Evolutionary conservation across 495 filamentous ascomycete species (phyloP).

Genomic region (Elasticomyces elasticus): DNA sequence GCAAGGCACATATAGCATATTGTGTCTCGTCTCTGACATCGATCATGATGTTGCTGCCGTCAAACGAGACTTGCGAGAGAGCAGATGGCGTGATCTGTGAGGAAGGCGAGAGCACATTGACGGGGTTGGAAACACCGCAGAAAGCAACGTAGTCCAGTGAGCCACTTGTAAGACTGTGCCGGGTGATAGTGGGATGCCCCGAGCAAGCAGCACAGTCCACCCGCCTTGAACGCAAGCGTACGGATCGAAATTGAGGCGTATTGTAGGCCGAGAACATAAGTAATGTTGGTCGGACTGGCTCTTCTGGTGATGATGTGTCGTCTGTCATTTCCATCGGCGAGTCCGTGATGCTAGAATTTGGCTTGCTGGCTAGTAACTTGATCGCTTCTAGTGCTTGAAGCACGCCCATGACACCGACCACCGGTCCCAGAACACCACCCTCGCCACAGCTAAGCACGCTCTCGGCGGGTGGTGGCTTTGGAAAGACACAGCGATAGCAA

Average conservation of each 20-base stretch:
- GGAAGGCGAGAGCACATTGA: slow-evolving; percentile 44
- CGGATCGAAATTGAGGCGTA: slow-evolving; percentile 58
- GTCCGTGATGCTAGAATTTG: background rate
- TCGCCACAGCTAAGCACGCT: slow-evolving; percentile 77
- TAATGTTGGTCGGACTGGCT: slow-evolving; percentile 36
- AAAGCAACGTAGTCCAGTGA: slow-evolving; percentile 69
- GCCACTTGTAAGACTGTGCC: slow-evolving; percentile 51
- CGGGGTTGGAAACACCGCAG: slow-evolving; percentile 49
- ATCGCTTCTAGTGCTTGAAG: slow-evolving; percentile 84
- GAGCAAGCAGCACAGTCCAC: slow-evolving; percentile 68
- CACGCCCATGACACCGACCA: slow-evolving; percentile 90
- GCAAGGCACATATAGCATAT: slow-evolving; percentile 67
- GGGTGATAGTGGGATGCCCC: slow-evolving; percentile 46
- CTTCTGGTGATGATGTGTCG: slow-evolving; percentile 2
- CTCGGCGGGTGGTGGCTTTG: slow-evolving; percentile 69
- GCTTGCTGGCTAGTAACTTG: slow-evolving; percentile 53
- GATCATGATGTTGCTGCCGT: slow-evolving; percentile 47
- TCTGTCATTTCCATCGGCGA: background rate
- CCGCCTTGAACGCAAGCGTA: slow-evolving; percentile 59
- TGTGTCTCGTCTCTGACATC: slow-evolving; percentile 80
- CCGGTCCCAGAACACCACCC: slow-evolving; percentile 81
- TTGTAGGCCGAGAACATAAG: slow-evolving; percentile 66
- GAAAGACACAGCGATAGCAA: slow-evolving; percentile 91
- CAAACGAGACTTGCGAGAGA: slow-evolving; percentile 28
- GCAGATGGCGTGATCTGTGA: slow-evolving; percentile 54